Conservation (phyloP, 75 land plant genomes). For the Pinus tabuliformis region DNA sequence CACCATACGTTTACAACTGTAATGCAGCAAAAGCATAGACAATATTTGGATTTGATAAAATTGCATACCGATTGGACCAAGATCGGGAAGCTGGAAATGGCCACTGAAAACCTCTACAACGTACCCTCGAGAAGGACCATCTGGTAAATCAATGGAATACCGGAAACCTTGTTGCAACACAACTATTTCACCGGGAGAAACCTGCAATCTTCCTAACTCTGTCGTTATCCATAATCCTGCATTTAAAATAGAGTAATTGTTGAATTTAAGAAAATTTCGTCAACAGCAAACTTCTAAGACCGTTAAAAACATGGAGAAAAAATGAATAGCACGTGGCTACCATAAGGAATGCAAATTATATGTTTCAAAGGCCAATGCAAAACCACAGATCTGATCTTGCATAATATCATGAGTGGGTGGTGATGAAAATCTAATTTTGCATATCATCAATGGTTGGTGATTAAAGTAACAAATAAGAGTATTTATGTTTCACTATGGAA, state of each 20-base stretch:
- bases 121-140: constrained; percentile 99
- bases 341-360: not conserved
- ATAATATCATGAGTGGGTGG: too few species aligned
- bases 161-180: constrained; percentile 93
- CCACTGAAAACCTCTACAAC: constrained; percentile 90
- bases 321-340: not conserved
- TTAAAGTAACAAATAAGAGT: too few species aligned
- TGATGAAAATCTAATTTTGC: too few species aligned
- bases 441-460: too few species aligned
- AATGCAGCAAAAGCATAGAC: not conserved
- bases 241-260: not conserved
- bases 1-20: not conserved
- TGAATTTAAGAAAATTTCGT: not conserved
- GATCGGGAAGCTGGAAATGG: constrained; percentile 97
- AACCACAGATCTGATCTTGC: too few species aligned
- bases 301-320: not conserved
- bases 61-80: constrained; percentile 86
- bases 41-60: constrained; percentile 1
- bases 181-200: constrained; percentile 88
- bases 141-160: constrained; percentile 79
- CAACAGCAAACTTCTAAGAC: not conserved
- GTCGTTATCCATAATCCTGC: constrained; percentile 86
- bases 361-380: not conserved
- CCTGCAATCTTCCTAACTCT: constrained; percentile 85
- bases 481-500: not conserved